These are phyloP conservation scores for Leucogyrophana mollusca DNA, from an alignment of 768 basidiomycete species.

Conservation along the genomic window DNA sequence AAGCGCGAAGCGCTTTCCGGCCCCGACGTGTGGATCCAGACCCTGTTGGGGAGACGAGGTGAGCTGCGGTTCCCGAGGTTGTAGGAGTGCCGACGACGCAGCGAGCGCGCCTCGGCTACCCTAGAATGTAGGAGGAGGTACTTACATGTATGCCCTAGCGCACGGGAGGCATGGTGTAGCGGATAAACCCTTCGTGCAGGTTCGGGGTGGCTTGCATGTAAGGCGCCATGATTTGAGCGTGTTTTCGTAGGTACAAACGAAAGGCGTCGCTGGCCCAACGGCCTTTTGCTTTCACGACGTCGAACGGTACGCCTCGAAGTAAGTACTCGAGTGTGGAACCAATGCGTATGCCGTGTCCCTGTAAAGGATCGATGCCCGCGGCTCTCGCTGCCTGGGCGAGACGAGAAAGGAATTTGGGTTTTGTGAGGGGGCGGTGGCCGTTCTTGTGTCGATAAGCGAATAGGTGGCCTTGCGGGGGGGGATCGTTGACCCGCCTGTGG, in stretches of 20 bases:
- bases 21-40: background rate
- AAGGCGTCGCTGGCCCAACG: slow-evolving; percentile 37
- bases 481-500: slow-evolving; percentile 31
- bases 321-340: slow-evolving; percentile 36
- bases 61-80: slow-evolving; percentile 1
- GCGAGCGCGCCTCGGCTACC: background rate
- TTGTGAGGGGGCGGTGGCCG: slow-evolving; percentile 22
- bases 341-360: slow-evolving; percentile 27
- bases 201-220: slow-evolving; percentile 26
- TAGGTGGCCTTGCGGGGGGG: slow-evolving; percentile 19
- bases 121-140: background rate
- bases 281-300: slow-evolving; percentile 35
- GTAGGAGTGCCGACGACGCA: slow-evolving; percentile 1
- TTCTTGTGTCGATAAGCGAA: slow-evolving; percentile 25
- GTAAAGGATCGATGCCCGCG: slow-evolving; percentile 10
- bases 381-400: slow-evolving; percentile 11
- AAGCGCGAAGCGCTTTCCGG: slow-evolving; percentile 4
- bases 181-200: slow-evolving; percentile 5
- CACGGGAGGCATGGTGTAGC: slow-evolving; percentile 12
- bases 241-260: slow-evolving; percentile 22
- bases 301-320: slow-evolving; percentile 33
- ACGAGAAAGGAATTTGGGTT: slow-evolving; percentile 16
- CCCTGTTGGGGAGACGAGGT: background rate
- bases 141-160: background rate
- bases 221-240: slow-evolving; percentile 27